Conservation (phyloP, 345 rosid genomes). For the Citrus maxima region DNA sequence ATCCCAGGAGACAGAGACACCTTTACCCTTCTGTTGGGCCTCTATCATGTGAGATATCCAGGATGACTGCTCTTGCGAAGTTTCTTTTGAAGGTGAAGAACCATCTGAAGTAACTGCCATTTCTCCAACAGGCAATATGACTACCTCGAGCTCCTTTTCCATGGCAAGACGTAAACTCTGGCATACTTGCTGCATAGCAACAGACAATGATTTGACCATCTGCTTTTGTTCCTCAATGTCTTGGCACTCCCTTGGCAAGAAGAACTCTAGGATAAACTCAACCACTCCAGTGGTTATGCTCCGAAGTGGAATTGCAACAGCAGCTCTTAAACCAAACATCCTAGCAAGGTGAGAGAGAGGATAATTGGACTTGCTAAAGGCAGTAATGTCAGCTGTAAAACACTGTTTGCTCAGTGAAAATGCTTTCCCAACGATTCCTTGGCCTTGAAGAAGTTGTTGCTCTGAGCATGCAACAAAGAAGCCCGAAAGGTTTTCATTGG, state of each 20-base stretch:
- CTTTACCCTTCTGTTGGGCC: conserved; percentile 62
- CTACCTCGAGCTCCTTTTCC: conserved; percentile 56
- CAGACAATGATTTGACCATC: conserved; percentile 46
- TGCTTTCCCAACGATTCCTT: conserved; percentile 87
- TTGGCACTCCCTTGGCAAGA: conserved; percentile 68
- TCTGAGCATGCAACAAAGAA: conserved; percentile 82
- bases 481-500: conserved; percentile 32
- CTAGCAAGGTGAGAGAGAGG: conserved; percentile 88
- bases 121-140: conserved; percentile 32
- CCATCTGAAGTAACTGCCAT: conserved; percentile 28
- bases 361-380: conserved; percentile 64
- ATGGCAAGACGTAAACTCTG: conserved; percentile 45
- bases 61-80: conserved; percentile 41
- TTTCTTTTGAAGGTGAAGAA: conserved; percentile 39
- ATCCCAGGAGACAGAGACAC: conserved; percentile 61
- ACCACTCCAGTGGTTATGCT: conserved; percentile 38
- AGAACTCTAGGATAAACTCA: conserved; percentile 81
- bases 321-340: conserved; percentile 66
- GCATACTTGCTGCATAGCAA: conserved; percentile 49
- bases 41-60: conserved; percentile 59
- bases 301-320: conserved; percentile 70
- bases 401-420: conserved; percentile 52
- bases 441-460: conserved; percentile 67
- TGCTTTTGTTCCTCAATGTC: conserved; percentile 41
- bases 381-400: conserved; percentile 60